These are phyloP conservation scores for Malassezia equina DNA, from an alignment of 1,284 basidiomycete genomes.

Conservation along the genomic window DNA sequence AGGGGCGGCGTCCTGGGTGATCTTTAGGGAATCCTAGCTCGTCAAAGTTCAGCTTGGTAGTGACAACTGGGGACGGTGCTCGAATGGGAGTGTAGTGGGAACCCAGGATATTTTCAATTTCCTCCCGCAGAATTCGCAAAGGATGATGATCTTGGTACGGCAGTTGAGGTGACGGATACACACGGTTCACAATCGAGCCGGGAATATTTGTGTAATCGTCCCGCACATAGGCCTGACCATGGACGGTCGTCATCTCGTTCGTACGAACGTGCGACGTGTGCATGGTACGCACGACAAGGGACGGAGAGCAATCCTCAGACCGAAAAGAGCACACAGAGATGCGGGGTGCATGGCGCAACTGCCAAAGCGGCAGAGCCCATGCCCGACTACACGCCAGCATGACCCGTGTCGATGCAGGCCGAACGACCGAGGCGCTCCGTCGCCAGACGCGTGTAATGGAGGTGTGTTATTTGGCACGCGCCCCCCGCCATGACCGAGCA, in stretches of 20 bases:
- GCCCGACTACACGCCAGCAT: not conserved
- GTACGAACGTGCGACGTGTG: not conserved
- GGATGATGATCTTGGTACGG: slow-evolving; percentile 73
- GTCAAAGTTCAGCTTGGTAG: slow-evolving; percentile 88
- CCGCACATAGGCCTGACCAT: slow-evolving; percentile 53
- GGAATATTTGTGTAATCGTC: slow-evolving; percentile 80
- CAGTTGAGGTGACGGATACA: slow-evolving; percentile 56
- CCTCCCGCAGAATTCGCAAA: slow-evolving; percentile 67
- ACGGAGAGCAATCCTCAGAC: not conserved
- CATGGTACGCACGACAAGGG: not conserved
- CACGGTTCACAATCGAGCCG: slow-evolving; percentile 68
- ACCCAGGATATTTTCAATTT: slow-evolving; percentile 75
- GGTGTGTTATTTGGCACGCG: not conserved
- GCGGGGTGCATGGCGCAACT: not conserved
- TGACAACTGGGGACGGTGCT: slow-evolving; percentile 74
- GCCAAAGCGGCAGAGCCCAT: not conserved
- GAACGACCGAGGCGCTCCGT: not conserved
- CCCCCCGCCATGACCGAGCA: not conserved
- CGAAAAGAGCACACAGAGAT: not conserved
- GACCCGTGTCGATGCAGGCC: not conserved
- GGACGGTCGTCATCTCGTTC: not conserved
- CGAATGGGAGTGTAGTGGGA: slow-evolving; percentile 47
- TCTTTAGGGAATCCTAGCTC: slow-evolving; percentile 84
- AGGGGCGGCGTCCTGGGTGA: slow-evolving; percentile 79
- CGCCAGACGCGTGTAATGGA: not conserved